Base-by-base conservation (phyloP, 768 basidiomycete genomes). In the Collybia sordida region DNA sequence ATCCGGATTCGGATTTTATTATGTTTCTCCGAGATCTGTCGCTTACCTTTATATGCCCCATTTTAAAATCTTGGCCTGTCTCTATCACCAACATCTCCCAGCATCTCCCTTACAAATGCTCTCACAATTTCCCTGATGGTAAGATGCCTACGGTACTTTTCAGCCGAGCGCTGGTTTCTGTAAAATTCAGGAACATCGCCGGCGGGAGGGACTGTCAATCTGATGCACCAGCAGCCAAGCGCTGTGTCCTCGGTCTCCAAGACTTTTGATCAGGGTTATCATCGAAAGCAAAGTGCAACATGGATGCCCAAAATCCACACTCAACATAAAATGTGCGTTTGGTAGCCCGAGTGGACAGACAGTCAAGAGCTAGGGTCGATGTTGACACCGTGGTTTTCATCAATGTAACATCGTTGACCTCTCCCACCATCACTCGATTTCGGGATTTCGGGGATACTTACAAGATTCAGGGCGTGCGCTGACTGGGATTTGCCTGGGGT, bases 1-100 rank as follows among this genome's bases (percentile, higher is more conserved):
- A 43, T 57, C 53, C 56, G 53, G 41, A 47, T 54, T 40, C 53
- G 52, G 53, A 49, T 51, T 51, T 57, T 19, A 23, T 54, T 25
- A 40, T 42, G 38, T 51, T 57, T 54, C 52, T 49, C 56, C 55
- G 55, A 47, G 38, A 38, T n/a, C 35, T 39, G 37, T 41, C 39
- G 47, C 39, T 42, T 47, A 31, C 31, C 31, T 31, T 31, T 14
- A 48, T 49, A 22, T 44, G 34, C 23, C 21, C 37, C 18, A 41
- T 25, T 25, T n/a, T 39, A 31, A 37, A 15, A 8, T 18, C 40
- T 35, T 47, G 31, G 46, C 31, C 31, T 12, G 9, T 31, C 31
- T 31, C 14, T 14, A 31, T 31, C 31, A 12, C 31, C 5, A n/a
- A n/a, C n/a, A n/a, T n/a, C n/a, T n/a, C 31, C 9, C 3, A 31